Base-by-base conservation (phyloP, 805 yeast species). In the Hanseniaspora pseudoguilliermondii region DNA sequence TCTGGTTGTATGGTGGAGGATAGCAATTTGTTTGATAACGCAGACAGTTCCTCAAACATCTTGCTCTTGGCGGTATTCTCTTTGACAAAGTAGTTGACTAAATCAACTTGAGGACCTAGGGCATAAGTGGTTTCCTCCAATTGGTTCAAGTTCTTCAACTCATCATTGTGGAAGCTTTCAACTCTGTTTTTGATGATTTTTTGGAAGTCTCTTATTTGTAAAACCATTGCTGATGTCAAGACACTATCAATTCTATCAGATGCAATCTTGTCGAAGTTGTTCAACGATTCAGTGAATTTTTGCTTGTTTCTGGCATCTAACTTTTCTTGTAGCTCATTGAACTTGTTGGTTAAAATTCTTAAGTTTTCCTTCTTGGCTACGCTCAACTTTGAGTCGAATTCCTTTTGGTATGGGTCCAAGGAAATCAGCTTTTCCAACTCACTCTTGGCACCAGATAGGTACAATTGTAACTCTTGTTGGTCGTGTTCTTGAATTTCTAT, bases 101-200 rank as follows among this genome's bases (percentile, higher is more conserved):
- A 62, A 36, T 71, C 68, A 63, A 79, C 61, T 5, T 65, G 61
- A 6, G 61, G 59, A 11, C 61, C 34, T 38, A 91, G 74, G 38
- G 76, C 74, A 27, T 69, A 73, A 52, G 85, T 72, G 62, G 81
- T 75, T 11, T 71, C 59, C 61, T 77, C 73, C 56, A 93, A 75
- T 57, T 80, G 78, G 36, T 76, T 75, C 63, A 93, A 75, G 63
- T 83, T 75, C 48, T 84, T 75, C 63, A 90, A 78, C 65, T 93
- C 82, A 29, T 89, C 87, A 60, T 82, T 75, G 71, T 97, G 82
- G 74, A 85, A 95, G 13, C 67, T 60, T 60, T 84, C 90, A 54
- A 90, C 77, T 58, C 77, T 77, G 55, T 78, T 75, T 47, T 75
- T 66, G 49, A 88, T 73, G 57, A 79, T 72, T 54, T 75, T 72